These are phyloP conservation scores for Chytriomyces sp. DNA, from an alignment of 192 early-diverging fungal species.

Conservation along the genomic window DNA sequence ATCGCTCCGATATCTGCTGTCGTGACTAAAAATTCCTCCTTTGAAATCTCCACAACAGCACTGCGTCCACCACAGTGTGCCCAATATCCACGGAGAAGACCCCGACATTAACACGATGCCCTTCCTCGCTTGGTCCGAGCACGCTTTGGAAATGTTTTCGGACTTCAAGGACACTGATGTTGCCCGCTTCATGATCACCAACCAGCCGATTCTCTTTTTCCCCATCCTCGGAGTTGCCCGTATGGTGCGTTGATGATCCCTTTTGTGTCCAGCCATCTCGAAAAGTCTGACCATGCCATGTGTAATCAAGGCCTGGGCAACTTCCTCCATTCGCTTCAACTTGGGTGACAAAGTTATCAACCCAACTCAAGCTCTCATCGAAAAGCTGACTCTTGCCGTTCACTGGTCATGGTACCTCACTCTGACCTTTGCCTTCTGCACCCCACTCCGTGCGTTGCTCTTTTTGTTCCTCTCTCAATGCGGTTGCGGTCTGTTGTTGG, in stretches of 20 bases:
- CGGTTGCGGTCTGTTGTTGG: conserved; percentile 72
- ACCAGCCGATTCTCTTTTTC: conserved; percentile 66
- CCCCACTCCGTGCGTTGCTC: conserved; percentile 46
- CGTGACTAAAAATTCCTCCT: too few species aligned
- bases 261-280: background rate
- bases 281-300: background rate
- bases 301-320: conserved; percentile 64
- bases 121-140: conserved; percentile 75
- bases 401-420: conserved; percentile 76
- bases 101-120: conserved; percentile 87
- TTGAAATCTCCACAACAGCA: conserved; percentile 45
- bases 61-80: conserved; percentile 81
- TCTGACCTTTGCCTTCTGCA: conserved; percentile 53
- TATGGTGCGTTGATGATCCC: conserved; percentile 29
- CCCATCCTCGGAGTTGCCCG: conserved; percentile 75
- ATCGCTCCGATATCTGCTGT: background rate
- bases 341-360: conserved; percentile 47
- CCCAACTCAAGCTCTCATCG: conserved; percentile 47
- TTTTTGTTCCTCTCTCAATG: conserved; percentile 71
- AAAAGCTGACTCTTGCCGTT: conserved; percentile 59
- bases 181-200: conserved; percentile 68
- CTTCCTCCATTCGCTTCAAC: conserved; percentile 64
- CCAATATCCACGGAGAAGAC: conserved; percentile 80
- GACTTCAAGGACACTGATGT: conserved; percentile 55
- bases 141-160: conserved; percentile 58